phyloP scores from a whole-genome alignment of 2,329 filamentous ascomycete genomes.

The Cladosporium oxysporum region DNA sequence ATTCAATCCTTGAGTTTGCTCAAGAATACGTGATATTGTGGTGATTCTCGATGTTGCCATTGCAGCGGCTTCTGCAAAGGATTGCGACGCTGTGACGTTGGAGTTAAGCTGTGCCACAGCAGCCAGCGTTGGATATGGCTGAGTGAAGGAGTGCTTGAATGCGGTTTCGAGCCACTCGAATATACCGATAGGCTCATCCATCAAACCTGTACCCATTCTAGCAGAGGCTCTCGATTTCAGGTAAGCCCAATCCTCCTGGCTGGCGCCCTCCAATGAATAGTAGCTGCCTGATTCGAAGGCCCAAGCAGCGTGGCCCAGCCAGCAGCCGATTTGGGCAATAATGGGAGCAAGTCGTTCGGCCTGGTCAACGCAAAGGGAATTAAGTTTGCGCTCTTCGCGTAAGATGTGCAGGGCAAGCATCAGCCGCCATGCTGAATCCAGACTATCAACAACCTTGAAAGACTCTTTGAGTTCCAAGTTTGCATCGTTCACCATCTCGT shows the following conservation, averaged over 20 bases:
- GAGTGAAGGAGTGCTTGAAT: slow-evolving; percentile 22
- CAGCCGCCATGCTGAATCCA: slow-evolving; percentile 27
- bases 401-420: slow-evolving; percentile 77
- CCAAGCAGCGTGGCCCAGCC: slow-evolving; percentile 76
- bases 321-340: slow-evolving; percentile 76
- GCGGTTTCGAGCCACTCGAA: slow-evolving; percentile 37
- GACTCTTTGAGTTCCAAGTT: slow-evolving; percentile 2
- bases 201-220: slow-evolving; percentile 22
- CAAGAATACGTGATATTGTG: slow-evolving; percentile 30
- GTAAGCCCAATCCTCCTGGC: slow-evolving; percentile 50
- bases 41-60: slow-evolving; percentile 29
- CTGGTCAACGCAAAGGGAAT: not conserved
- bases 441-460: slow-evolving; percentile 3
- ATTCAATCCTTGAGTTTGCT: slow-evolving; percentile 28
- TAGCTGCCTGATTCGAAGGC: slow-evolving; percentile 52
- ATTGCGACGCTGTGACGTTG: slow-evolving; percentile 16
- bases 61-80: slow-evolving; percentile 15
- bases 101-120: slow-evolving; percentile 28
- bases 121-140: slow-evolving; percentile 30
- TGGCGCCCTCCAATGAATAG: slow-evolving; percentile 62
- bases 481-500: slow-evolving; percentile 24
- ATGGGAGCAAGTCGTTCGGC: slow-evolving; percentile 62
- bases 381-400: slow-evolving; percentile 84
- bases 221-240: slow-evolving; percentile 28
- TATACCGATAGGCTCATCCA: slow-evolving; percentile 32